Percentiles rank a stretch among this genome's conserved stretches.
These are phyloP conservation scores for Tetraselmis chui DNA, from an alignment of 139 green algal species.

Conservation along the genomic window DNA sequence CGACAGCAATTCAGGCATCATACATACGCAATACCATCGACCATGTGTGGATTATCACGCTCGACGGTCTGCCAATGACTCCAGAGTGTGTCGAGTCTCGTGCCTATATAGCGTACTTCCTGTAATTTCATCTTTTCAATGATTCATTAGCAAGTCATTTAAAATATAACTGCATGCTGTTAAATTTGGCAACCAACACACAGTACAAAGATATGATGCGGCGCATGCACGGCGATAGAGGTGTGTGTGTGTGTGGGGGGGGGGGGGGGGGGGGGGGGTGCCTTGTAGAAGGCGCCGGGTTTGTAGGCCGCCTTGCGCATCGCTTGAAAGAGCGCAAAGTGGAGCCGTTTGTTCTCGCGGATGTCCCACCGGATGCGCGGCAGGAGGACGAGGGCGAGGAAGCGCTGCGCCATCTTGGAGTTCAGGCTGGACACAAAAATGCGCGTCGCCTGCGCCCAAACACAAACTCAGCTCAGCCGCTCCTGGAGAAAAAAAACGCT, in stretches of 20 bases:
- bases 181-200: no score
- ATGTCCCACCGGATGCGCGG: slow-evolving; percentile 86
- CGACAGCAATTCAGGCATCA: not conserved
- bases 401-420: slow-evolving; percentile 78
- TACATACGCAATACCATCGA: not conserved
- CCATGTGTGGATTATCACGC: no score
- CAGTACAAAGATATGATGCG: not conserved
- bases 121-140: no score
- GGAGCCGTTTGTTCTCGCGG: slow-evolving; percentile 67
- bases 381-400: slow-evolving; percentile 91
- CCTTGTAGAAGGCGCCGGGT: slow-evolving; percentile 95
- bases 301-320: slow-evolving; percentile 98
- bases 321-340: slow-evolving; percentile 95
- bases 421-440: slow-evolving; percentile 98
- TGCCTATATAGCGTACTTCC: no score
- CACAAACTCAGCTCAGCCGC: no score
- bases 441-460: slow-evolving; percentile 81
- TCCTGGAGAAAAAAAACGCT: no score
- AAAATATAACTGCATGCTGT: no score
- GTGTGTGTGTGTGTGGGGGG: no score
- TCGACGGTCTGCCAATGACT: no score
- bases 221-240: not conserved
- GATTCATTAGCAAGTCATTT: no score
- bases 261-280: slow-evolving; percentile 2
- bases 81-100: no score